Percentiles rank a stretch among this genome's conserved stretches.
These are phyloP conservation scores for Microascus cirrosus DNA, from an alignment of 2,329 filamentous ascomycete genomes.

Conservation along the genomic window DNA sequence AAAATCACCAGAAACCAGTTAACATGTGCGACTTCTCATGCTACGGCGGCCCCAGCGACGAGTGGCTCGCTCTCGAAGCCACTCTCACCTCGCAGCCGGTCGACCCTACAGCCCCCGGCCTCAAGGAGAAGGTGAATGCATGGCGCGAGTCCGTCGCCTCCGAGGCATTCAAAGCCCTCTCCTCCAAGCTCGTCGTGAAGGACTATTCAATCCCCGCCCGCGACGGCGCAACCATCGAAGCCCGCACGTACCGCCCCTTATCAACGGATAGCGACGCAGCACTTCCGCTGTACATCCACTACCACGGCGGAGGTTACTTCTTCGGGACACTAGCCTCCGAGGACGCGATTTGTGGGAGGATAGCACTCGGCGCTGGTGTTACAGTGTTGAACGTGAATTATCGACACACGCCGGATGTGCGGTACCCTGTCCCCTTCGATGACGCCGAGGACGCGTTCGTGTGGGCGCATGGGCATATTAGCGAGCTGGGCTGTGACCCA, in stretches of 20 bases:
- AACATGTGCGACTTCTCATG: constrained; percentile 15
- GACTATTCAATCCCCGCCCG: constrained; percentile 28
- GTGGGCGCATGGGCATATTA: constrained; percentile 37
- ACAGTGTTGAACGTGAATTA: constrained; percentile 46
- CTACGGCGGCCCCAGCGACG: constrained; percentile 27
- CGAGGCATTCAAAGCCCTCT: constrained; percentile 14
- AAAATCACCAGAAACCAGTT: neutral
- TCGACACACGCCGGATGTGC: constrained; percentile 43
- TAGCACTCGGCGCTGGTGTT: constrained; percentile 27
- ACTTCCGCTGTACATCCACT: constrained; percentile 37
- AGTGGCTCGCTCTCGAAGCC: constrained; percentile 29
- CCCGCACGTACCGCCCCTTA: constrained; percentile 32
- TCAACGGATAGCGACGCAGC: constrained; percentile 16
- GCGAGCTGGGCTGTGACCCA: constrained; percentile 23
- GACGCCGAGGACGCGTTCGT: constrained; percentile 42
- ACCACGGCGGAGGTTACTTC: constrained; percentile 46
- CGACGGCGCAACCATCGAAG: constrained; percentile 30
- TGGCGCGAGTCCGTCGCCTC: constrained; percentile 19
- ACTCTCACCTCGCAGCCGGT: constrained; percentile 9
- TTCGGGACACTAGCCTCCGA: constrained; percentile 42
- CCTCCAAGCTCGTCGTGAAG: constrained; percentile 16
- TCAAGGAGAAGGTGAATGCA: constrained; percentile 14
- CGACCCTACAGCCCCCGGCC: neutral
- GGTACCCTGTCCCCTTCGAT: constrained; percentile 39
- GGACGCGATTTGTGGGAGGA: constrained; percentile 36